Base-by-base conservation (phyloP, 2,329 filamentous ascomycete genomes). In the Mycosphaerella sp. region DNA sequence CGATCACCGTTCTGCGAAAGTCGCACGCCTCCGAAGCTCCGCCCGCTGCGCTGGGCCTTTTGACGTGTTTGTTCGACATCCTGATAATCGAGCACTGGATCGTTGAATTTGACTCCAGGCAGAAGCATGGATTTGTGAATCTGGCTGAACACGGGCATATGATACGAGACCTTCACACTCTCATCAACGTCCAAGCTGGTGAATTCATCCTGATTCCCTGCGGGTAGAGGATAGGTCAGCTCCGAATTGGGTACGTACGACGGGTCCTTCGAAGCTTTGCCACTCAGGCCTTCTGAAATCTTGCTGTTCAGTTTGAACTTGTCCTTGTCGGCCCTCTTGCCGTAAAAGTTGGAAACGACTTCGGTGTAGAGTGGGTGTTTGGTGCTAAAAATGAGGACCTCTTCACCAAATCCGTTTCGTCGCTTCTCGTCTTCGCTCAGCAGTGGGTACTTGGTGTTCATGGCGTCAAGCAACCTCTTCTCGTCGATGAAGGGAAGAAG, bases 401-500 rank as follows among this genome's bases (percentile, higher is more conserved):
- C 91, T 58, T 81, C 83, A 26, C 93, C 93, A 39, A 85, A 75
- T 29, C 80, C 80, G 66, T 98, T 98, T 26, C 95, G 85, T 26
- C 80, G 80, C 42, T 78, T 76, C 66, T 97, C 93, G 45, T 89
- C 88, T 0, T 83, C 77, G 12, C 82, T 87, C 3, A 98, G 76
- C 11, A 88, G 75, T 6, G 86, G 87, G 66, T 96, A 95, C 64
- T 87, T 89, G 59, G 83, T 85, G 45, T 82, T 80, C 76, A 97
- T 92, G 7, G 92, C 92, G 14, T 80, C 78, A 7, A 98, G 76
- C 14, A 98, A 76, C 50, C 91, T 84, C 49, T 85, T 83, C 78
- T 95, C 93, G 64, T 98, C 91, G 64, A 98, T 98, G 70, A 97
- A 98, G 0, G 93, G 93, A 34, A 98, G 78, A 17, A 98, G 76